Conservation (phyloP, 257 asterid species). For the Mentha longifolia region DNA sequence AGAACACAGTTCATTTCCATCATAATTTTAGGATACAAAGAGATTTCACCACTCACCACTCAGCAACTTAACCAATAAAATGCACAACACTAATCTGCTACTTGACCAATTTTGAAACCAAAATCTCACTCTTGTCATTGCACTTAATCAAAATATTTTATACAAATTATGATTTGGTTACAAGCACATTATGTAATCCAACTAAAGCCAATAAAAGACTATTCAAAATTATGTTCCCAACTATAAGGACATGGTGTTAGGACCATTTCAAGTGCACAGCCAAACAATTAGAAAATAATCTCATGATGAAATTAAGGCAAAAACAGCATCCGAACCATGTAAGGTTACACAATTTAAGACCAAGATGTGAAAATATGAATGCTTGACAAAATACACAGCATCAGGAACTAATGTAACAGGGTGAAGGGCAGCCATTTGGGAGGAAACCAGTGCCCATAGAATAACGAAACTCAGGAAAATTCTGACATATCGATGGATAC, state of each 20-base stretch:
- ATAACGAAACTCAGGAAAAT: background rate
- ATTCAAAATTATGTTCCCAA: background rate
- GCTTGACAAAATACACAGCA: background rate
- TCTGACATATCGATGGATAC: background rate
- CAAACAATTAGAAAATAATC: conserved; percentile 19
- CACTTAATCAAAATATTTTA: conserved; percentile 5
- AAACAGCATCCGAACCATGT: conserved; percentile 29
- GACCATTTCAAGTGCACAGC: conserved; percentile 25
- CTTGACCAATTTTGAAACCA: conserved; percentile 21
- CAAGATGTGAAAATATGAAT: conserved; percentile 12
- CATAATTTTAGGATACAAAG: conserved; percentile 15
- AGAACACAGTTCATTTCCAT: conserved; percentile 18
- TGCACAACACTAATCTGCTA: conserved; percentile 15
- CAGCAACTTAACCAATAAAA: conserved; percentile 26
- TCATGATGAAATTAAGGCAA: conserved; percentile 25
- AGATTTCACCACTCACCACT: conserved; percentile 21
- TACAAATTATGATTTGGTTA: background rate
- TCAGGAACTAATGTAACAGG: background rate
- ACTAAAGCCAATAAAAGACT: conserved; percentile 16
- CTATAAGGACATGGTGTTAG: conserved; percentile 13
- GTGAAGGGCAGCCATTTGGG: background rate
- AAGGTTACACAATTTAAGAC: conserved; percentile 23
- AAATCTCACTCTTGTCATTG: conserved; percentile 20
- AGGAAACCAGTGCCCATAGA: background rate
- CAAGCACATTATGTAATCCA: conserved; percentile 21